Evolutionary conservation across 2,329 filamentous ascomycete species (phyloP), one percentile per base, ranked within the genome.

Genomic region (Neopestalotiopsis clavispora): DNA sequence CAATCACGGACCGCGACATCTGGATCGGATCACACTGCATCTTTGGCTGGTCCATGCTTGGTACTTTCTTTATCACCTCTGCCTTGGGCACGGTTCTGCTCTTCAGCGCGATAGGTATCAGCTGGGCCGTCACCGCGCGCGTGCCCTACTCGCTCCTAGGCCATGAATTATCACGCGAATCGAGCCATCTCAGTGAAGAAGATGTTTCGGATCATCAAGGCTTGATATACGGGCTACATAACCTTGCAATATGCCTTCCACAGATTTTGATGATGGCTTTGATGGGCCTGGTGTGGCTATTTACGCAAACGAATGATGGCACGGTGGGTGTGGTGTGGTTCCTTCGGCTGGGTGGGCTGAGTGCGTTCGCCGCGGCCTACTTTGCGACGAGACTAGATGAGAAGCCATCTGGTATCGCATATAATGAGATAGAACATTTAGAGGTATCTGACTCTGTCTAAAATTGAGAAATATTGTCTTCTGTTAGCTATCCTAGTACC

Each of bases 191-290:
- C 23, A 3, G 30, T n/a, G 30, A 17, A 6, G 57, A 59, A 6
- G 57, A 59, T 6, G 12, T 28, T 4, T 59, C 57, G 17, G 57
- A 59, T 6, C 38, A 42, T 42, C 40, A 65, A 4, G 63, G 63
- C 1, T 34, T 65, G 42, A 7, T 65, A 5, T 65, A 65, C 13
- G 63, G 63, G 23, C 23, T 65, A 0, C 28, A 65, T 6, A 65
- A 65, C 42, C 63, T 65, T 14, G 63, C 63, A 0, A 65, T 65
- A 10, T 65, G 63, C 5, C 28, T 65, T 5, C 63, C 63, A 4
- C 63, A 65, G 23, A 65, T 65, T 5, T 38, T 65, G 5, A 56
- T 65, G 10, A 65, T 65, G 28, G 38, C 34, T 56, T 17, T 34
- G 17, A 65, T 65, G 63, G 63, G 63, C 2, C 2, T 65, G 17